phyloP scores from a whole-genome alignment of 129 eudicot species.

The Lactuca saligna region DNA sequence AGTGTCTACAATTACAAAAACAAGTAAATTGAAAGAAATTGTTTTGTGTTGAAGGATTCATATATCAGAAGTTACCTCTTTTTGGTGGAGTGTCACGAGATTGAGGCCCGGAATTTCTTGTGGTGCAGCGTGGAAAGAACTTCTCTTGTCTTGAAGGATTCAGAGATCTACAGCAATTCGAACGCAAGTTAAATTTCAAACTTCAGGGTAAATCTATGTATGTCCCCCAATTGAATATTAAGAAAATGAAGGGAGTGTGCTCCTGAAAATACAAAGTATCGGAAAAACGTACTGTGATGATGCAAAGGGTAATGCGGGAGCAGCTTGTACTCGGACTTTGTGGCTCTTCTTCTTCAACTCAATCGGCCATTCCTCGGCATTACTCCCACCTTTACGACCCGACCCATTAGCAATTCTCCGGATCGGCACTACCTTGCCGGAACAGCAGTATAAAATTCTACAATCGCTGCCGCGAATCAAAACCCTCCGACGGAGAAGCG shows the following conservation, averaged over 20 bases:
- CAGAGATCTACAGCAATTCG: constrained; percentile 45
- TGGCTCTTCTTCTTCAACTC: constrained; percentile 37
- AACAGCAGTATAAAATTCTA: constrained; percentile 45
- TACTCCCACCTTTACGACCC: constrained; percentile 38
- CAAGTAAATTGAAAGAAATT: not conserved
- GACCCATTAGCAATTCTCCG: constrained; percentile 30
- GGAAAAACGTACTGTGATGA: constrained; percentile 28
- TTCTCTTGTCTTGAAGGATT: constrained; percentile 67
- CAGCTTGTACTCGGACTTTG: constrained; percentile 39
- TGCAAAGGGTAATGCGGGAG: constrained; percentile 67
- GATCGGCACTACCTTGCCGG: constrained; percentile 44
- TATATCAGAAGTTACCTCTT: constrained; percentile 55
- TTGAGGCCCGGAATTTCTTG: constrained; percentile 75
- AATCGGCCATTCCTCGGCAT: constrained; percentile 47
- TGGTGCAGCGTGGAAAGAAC: constrained; percentile 74
- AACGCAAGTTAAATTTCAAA: not conserved
- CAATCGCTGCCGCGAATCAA: constrained; percentile 17
- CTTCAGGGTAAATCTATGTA: not conserved
- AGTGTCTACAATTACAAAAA: constrained; percentile 48
- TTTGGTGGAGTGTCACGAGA: constrained; percentile 96
- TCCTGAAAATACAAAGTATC: no score
- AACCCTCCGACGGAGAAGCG: constrained; percentile 32
- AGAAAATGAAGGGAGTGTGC: no score
- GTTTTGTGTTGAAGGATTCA: not conserved
- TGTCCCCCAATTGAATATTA: no score